Conservation (phyloP, 768 basidiomycete species). For the Xerocomus spinulosus region DNA sequence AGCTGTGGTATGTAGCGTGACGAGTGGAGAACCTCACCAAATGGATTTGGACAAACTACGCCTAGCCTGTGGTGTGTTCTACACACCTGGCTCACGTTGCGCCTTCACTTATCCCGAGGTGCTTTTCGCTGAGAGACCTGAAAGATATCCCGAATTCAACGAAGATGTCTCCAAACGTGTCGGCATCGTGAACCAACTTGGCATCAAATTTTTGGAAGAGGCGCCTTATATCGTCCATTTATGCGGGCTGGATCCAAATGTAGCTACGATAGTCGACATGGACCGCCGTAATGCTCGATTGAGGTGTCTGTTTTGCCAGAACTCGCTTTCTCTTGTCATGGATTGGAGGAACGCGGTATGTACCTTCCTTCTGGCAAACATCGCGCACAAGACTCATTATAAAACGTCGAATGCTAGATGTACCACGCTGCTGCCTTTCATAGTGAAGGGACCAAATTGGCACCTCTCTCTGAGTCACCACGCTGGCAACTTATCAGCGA, state of each 20-base stretch:
- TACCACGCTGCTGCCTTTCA: not conserved
- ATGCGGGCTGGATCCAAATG: conserved; percentile 5
- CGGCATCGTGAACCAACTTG: not conserved
- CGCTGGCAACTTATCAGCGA: not conserved
- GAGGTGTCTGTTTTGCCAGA: not conserved
- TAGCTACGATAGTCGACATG: conserved; percentile 11
- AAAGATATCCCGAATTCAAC: not conserved
- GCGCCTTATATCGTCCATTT: conserved; percentile 2
- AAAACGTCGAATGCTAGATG: too few species aligned
- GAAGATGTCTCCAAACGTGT: too few species aligned
- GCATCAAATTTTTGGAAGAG: not conserved
- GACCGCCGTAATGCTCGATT: conserved; percentile 5
- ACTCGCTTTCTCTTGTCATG: not conserved
- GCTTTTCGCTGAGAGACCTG: not conserved
- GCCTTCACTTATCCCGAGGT: not conserved
- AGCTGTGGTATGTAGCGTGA: too few species aligned
- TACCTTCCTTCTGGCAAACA: not conserved
- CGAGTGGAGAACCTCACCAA: not conserved
- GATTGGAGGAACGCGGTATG: conserved; percentile 4
- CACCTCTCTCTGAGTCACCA: not conserved
- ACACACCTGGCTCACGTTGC: too few species aligned
- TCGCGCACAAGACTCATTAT: too few species aligned
- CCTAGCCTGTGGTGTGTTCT: conserved; percentile 10
- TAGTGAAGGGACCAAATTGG: not conserved
- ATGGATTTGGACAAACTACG: not conserved